A percentile compares a stretch with the other conserved stretches of the same genome.
These are phyloP conservation scores for Avena atlantica DNA, from an alignment of 176 grass and related monocot species.

Conservation along the genomic window DNA sequence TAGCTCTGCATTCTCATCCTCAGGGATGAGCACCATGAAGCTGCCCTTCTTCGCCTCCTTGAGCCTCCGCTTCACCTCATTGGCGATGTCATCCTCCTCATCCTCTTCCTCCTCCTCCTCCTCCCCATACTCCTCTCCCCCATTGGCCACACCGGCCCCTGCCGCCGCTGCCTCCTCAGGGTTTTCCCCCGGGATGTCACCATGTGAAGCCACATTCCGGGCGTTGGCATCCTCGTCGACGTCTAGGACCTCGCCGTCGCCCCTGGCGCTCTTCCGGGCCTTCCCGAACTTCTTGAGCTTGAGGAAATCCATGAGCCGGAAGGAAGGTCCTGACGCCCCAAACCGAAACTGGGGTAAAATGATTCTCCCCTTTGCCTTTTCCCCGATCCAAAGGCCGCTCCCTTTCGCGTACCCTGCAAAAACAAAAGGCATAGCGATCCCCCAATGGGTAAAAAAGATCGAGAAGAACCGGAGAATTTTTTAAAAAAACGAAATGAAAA, in stretches of 20 bases:
- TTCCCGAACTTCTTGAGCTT: slow-evolving; percentile 72
- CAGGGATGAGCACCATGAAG: slow-evolving; percentile 95
- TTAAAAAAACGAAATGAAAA: background rate
- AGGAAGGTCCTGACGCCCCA: slow-evolving; percentile 11
- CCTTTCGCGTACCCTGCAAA: slow-evolving; percentile 44
- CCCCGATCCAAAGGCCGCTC: slow-evolving; percentile 26
- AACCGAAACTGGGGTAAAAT: background rate
- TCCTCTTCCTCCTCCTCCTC: slow-evolving; percentile 65
- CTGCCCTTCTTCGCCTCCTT: slow-evolving; percentile 89
- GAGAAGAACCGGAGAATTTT: background rate
- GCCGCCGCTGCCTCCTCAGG: background rate
- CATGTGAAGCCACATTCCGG: slow-evolving; percentile 30
- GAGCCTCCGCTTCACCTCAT: slow-evolving; percentile 92
- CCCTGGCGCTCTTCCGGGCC: slow-evolving; percentile 40
- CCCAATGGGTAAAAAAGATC: background rate
- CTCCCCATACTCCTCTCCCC: slow-evolving; percentile 16
- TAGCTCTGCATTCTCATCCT: slow-evolving; percentile 64
- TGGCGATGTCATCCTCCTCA: slow-evolving; percentile 78
- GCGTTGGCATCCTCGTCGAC: slow-evolving; percentile 5
- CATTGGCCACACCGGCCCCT: slow-evolving; percentile 21
- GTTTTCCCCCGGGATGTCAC: slow-evolving; percentile 34
- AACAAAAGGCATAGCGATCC: background rate
- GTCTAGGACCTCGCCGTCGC: slow-evolving; percentile 31
- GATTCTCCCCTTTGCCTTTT: background rate
- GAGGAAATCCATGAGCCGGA: slow-evolving; percentile 82